Base-by-base conservation (phyloP, 768 basidiomycete species). In the Suillus brevipes region DNA sequence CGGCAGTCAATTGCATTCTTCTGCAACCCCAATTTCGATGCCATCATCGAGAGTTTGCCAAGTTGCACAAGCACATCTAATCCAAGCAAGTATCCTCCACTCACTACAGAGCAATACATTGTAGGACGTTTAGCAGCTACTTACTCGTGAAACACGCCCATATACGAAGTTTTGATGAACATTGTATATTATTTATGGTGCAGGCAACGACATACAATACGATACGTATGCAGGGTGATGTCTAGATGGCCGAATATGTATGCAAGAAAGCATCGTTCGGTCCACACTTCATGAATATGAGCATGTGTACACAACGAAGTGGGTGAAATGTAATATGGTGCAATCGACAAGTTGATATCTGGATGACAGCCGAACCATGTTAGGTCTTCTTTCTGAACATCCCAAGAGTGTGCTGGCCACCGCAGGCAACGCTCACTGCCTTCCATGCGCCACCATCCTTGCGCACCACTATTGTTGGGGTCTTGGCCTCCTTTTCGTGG, bases 1-100 rank as follows among this genome's bases (percentile, higher is more conserved):
- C 84, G 93, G 34, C 91, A 92, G 72, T 92, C 90, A 10, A 89
- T 94, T 60, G 93, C 90, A 9, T 95, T 91, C 81, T 95, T 95
- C 78, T 92, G 90, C 80, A 94, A 90, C 70, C 92, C 92, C 4
- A 92, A 94, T 68, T 86, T 85, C 69, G 82, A 82, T 49, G 80
- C 90, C 16, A 79, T 82, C 64, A 88, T 95, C 62, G 79, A 86
- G 18, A 91, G 92, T 68, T 76, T 94, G 34, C 90, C 92, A 23
- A 90, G 85, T 63, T 87, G 86, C 67, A 66, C 76, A 28, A 63
- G 63, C 40, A 23, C 67, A 45, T 67, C 69, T 42, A 76, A 75
- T 37, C 87, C 88, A 37, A 87, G 85, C 37, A 92, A 89, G 77
- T 92, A 94, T 72, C 78, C 83, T n/a, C 77, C 90, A 1, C 81